Evolutionary conservation across 1,284 basidiomycete genomes (phyloP).

Genomic region (Irpex rosettiformis): DNA sequence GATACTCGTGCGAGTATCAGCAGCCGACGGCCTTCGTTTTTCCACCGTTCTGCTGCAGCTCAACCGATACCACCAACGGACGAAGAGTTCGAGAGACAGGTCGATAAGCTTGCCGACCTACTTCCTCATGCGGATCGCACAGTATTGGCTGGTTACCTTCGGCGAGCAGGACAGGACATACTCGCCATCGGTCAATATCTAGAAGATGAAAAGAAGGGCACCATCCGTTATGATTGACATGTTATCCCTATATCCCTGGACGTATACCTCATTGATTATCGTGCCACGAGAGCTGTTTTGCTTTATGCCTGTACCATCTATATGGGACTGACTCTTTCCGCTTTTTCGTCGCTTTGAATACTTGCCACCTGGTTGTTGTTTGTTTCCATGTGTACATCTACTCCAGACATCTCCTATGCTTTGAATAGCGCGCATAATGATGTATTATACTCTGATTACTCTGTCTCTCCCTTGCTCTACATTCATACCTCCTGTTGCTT

Average conservation of each 20-base stretch:
- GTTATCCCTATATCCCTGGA: constrained; percentile 2
- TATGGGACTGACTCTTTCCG: neutral
- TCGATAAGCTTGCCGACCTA: constrained; percentile 71
- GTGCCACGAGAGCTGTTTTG: neutral
- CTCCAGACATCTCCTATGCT: neutral
- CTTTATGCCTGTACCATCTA: neutral
- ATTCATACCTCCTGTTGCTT: constrained; percentile 1
- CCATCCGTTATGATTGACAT: constrained; percentile 34
- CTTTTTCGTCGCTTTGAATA: neutral
- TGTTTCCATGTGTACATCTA: neutral
- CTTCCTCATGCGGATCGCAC: constrained; percentile 73
- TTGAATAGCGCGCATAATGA: neutral
- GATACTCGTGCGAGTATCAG: constrained; percentile 35
- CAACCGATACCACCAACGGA: constrained; percentile 24
- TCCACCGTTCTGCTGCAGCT: constrained; percentile 24
- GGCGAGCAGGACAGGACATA: constrained; percentile 73
- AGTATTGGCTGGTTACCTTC: constrained; percentile 70
- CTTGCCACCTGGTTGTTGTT: neutral
- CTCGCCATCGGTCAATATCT: constrained; percentile 84
- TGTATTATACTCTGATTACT: neutral
- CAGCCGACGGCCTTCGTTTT: constrained; percentile 50
- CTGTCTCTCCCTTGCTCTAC: neutral
- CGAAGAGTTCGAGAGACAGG: constrained; percentile 57
- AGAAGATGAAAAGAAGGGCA: constrained; percentile 82
- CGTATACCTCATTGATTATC: constrained; percentile 2